These are phyloP conservation scores for Aspergillus pseudotamarii DNA, from an alignment of 2,329 filamentous ascomycete species.

Conservation along the genomic window DNA sequence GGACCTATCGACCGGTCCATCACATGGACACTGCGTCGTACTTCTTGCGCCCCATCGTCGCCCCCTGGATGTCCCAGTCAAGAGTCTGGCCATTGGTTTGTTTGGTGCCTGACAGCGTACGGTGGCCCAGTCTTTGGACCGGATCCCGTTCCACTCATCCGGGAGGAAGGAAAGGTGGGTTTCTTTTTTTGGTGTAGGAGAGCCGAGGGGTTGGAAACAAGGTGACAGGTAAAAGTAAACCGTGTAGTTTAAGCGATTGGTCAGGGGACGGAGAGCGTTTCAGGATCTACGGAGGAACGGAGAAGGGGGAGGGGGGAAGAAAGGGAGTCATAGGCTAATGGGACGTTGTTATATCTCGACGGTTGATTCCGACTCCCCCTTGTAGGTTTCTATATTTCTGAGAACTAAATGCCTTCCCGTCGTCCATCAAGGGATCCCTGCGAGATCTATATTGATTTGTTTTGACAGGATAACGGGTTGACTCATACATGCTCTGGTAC, in stretches of 20 bases:
- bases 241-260: not conserved
- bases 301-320: not conserved
- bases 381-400: not conserved
- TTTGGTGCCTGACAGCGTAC: conserved; percentile 3
- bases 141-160: not conserved
- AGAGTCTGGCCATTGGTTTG: not conserved
- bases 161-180: not conserved
- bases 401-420: not conserved
- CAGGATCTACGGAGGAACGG: not conserved
- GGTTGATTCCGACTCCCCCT: not conserved
- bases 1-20: not conserved
- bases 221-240: conserved; percentile 9
- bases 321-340: not conserved
- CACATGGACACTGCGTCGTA: not conserved
- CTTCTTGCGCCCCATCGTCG: not conserved
- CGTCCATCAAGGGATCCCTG: not conserved
- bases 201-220: not conserved
- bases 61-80: not conserved
- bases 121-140: not conserved
- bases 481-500: not conserved
- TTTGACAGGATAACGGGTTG: not conserved
- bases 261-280: not conserved
- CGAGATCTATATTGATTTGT: not conserved
- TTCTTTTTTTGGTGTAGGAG: not conserved
- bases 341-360: not conserved